Evolutionary conservation across 805 yeast species (phyloP).

Genomic region (Pichia kluyveri): DNA sequence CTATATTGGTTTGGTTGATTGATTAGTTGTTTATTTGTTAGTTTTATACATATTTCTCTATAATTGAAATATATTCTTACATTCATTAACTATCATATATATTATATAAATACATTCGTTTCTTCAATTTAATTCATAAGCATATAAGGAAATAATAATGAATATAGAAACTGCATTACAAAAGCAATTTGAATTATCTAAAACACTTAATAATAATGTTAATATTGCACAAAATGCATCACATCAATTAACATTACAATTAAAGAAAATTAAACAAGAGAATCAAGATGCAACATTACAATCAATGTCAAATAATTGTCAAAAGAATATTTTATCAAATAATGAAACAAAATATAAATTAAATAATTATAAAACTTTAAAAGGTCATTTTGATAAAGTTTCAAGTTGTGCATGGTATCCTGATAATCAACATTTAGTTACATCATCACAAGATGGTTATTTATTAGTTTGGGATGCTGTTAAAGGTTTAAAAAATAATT

Average conservation of each 20-base stretch:
- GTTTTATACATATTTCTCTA: too few species aligned
- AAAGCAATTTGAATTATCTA: constrained; percentile 19
- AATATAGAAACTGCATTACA: constrained; percentile 11
- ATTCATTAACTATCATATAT: too few species aligned
- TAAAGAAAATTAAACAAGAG: constrained; percentile 20
- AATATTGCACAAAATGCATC: constrained; percentile 20
- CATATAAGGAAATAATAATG: neutral
- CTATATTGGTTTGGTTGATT: too few species aligned
- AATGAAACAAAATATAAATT: constrained; percentile 5
- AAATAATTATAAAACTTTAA: constrained; percentile 27
- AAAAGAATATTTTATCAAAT: constrained; percentile 1
- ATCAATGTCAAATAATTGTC: constrained; percentile 19
- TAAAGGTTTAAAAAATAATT: constrained; percentile 61
- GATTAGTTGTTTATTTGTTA: too few species aligned
- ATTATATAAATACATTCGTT: neutral
- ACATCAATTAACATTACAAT: constrained; percentile 17
- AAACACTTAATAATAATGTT: constrained; percentile 15
- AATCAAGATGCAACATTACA: constrained; percentile 21
- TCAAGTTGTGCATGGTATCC: constrained; percentile 60
- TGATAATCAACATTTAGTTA: constrained; percentile 51
- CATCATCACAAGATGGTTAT: constrained; percentile 83
- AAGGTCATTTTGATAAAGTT: constrained; percentile 69
- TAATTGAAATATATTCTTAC: too few species aligned
- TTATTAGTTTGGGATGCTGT: constrained; percentile 76
- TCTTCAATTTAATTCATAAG: neutral